Percentiles rank a stretch among this genome's conserved stretches.
Conservation (phyloP, 176 grass and related monocot genomes). For the Avena eriantha region DNA sequence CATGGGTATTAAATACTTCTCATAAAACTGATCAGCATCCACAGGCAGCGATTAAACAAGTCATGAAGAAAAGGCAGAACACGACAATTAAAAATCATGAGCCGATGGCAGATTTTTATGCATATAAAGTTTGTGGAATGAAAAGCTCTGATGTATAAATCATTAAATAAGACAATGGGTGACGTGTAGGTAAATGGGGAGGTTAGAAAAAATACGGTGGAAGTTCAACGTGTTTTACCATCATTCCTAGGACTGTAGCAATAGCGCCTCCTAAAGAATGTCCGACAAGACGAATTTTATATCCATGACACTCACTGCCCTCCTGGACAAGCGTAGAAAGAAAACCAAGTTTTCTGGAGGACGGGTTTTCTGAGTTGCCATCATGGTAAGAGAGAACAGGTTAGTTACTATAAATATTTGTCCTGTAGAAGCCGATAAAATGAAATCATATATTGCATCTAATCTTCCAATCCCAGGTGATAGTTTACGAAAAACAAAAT, state of each 20-base stretch:
- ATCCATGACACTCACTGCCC: slow-evolving; percentile 79
- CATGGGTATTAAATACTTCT: slow-evolving; percentile 23
- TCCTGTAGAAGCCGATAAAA: slow-evolving; percentile 4
- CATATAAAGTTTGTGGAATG: slow-evolving; percentile 26
- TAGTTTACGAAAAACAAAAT: slow-evolving; percentile 24
- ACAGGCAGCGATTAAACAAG: slow-evolving; percentile 23
- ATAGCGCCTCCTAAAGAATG: slow-evolving; percentile 97
- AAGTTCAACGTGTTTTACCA: slow-evolving; percentile 61
- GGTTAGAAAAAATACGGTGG: slow-evolving; percentile 6
- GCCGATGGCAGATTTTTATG: neutral
- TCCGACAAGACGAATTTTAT: slow-evolving; percentile 82
- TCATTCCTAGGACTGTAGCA: slow-evolving; percentile 88
- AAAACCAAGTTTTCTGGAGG: slow-evolving; percentile 64
- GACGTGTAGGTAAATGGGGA: neutral
- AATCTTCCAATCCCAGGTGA: slow-evolving; percentile 26
- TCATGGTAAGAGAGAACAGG: slow-evolving; percentile 25
- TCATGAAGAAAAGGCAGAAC: slow-evolving; percentile 30
- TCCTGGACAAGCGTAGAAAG: slow-evolving; percentile 71
- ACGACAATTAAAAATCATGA: slow-evolving; percentile 18
- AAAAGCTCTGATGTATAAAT: slow-evolving; percentile 25
- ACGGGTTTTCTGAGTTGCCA: slow-evolving; percentile 61
- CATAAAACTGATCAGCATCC: slow-evolving; percentile 38
- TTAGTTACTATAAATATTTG: slow-evolving; percentile 29
- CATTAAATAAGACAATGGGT: neutral
- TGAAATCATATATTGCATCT: slow-evolving; percentile 22